Evolutionary conservation across 2,329 filamentous ascomycete genomes (phyloP).

Genomic region (Venturia oleaginea): DNA sequence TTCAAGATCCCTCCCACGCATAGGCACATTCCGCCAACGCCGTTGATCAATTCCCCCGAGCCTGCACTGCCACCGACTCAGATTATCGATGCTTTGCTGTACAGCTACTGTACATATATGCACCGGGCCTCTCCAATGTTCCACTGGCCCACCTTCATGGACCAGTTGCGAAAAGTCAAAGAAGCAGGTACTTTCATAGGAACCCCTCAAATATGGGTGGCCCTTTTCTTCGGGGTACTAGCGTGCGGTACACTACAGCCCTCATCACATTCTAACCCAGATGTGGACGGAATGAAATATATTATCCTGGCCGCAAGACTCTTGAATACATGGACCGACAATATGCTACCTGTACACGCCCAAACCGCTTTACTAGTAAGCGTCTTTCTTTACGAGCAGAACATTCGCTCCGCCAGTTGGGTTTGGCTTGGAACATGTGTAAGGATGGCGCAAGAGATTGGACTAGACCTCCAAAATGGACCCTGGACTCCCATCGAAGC

Average conservation of each 20-base stretch:
- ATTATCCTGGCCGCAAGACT: constrained; percentile 61
- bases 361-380: constrained; percentile 64
- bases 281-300: constrained; percentile 52
- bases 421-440: constrained; percentile 76
- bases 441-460: constrained; percentile 72
- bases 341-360: constrained; percentile 66
- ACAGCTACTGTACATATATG: constrained; percentile 64
- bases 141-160: constrained; percentile 77
- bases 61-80: constrained; percentile 56
- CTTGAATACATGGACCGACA: constrained; percentile 74
- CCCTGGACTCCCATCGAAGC: constrained; percentile 66
- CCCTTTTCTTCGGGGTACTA: constrained; percentile 73
- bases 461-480: constrained; percentile 66
- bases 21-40: constrained; percentile 43
- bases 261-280: constrained; percentile 34
- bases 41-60: constrained; percentile 36
- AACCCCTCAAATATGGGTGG: constrained; percentile 60
- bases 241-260: constrained; percentile 74
- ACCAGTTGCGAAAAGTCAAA: constrained; percentile 70
- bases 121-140: constrained; percentile 78
- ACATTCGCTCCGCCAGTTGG: constrained; percentile 77
- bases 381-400: constrained; percentile 76
- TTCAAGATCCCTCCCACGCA: constrained; percentile 68
- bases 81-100: constrained; percentile 61
- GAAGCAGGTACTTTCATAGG: constrained; percentile 51